Conservation (phyloP, 345 rosid genomes). For the Angophora floribunda region DNA sequence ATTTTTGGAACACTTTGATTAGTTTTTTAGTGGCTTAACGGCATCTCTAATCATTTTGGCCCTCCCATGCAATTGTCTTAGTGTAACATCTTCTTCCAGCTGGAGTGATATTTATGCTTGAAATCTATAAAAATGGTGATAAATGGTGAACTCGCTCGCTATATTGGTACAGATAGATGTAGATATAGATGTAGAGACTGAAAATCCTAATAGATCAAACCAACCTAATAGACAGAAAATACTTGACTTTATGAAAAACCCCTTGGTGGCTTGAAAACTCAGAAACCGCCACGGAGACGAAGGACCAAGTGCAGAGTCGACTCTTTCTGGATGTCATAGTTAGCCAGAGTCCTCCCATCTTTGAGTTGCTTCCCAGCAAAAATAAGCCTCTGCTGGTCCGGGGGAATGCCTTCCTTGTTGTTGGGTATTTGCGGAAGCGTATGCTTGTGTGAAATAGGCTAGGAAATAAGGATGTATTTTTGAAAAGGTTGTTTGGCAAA, state of each 20-base stretch:
- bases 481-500: too few relatives aligned
- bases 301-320: constrained; percentile 48
- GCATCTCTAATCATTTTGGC: accelerated
- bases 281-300: constrained; percentile 49
- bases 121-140: neutral
- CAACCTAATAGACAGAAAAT: neutral
- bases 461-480: too few relatives aligned
- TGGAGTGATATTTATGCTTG: accelerated
- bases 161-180: accelerated
- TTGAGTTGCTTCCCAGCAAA: constrained; percentile 41
- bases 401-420: constrained; percentile 44
- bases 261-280: neutral
- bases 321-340: constrained; percentile 40
- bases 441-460: too few relatives aligned
- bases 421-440: too few relatives aligned
- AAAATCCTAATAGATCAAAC: neutral
- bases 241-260: neutral
- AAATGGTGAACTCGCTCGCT: neutral
- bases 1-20: neutral
- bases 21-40: neutral
- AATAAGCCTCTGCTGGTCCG: constrained; percentile 39
- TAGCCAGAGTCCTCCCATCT: constrained; percentile 39
- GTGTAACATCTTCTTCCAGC: accelerated
- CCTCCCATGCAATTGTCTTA: neutral
- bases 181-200: neutral